Evolutionary conservation across 768 basidiomycete genomes (phyloP).

Genomic region (Cantharellus anzutake): DNA sequence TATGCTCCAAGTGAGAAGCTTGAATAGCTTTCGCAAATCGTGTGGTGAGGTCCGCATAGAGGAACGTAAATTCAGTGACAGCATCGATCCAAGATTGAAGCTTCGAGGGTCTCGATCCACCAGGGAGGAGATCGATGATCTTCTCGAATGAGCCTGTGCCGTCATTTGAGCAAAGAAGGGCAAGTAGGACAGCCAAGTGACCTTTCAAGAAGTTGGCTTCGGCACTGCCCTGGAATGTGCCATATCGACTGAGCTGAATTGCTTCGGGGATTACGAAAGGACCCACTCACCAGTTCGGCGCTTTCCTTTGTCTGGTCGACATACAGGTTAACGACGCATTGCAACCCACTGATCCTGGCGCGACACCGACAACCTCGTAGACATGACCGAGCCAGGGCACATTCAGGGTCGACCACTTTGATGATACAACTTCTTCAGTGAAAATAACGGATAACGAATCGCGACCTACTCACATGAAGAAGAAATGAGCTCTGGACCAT

Average conservation of each 20-base stretch:
- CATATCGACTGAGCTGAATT: conserved; percentile 27
- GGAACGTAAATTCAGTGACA: conserved; percentile 23
- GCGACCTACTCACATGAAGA: conserved; percentile 23
- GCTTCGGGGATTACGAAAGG: neutral
- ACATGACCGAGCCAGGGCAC: conserved; percentile 32
- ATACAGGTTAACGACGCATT: conserved; percentile 34
- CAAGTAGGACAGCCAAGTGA: conserved; percentile 60
- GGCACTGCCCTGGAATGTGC: neutral
- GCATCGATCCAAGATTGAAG: conserved; percentile 19
- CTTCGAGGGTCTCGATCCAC: conserved; percentile 15
- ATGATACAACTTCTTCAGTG: conserved; percentile 13
- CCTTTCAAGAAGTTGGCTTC: conserved; percentile 29
- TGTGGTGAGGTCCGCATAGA: conserved; percentile 20
- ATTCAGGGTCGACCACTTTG: conserved; percentile 33
- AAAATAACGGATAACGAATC: conserved; percentile 21
- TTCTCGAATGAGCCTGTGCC: conserved; percentile 13
- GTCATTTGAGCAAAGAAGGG: conserved; percentile 24
- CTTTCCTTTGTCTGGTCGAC: conserved; percentile 14
- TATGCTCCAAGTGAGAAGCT: neutral
- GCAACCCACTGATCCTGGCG: conserved; percentile 25
- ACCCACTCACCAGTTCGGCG: conserved; percentile 13
- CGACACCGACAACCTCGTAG: conserved; percentile 34
- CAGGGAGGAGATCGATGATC: conserved; percentile 21
- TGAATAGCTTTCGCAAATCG: conserved; percentile 7
- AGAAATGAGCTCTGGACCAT: neutral